Percentiles rank a stretch among this genome's conserved stretches.
These are phyloP conservation scores for Penicillium sp. DNA, from an alignment of 2,329 filamentous ascomycete species.

Conservation along the genomic window DNA sequence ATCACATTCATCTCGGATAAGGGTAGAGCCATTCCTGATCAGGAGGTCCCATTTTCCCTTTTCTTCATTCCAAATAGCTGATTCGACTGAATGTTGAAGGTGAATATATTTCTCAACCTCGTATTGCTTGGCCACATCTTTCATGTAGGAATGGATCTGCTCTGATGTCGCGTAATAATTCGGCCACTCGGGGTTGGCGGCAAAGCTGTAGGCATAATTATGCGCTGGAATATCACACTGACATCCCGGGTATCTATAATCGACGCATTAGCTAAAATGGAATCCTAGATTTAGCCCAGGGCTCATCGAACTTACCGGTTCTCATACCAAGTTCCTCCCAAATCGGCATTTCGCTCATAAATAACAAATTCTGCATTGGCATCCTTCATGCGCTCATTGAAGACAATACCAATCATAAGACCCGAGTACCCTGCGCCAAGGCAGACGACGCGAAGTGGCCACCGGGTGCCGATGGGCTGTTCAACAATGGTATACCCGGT, in stretches of 20 bases:
- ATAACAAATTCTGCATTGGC: not conserved
- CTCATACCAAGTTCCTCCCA: slow-evolving; percentile 38
- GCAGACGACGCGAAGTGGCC: slow-evolving; percentile 15
- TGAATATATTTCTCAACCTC: slow-evolving; percentile 41
- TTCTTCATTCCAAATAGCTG: slow-evolving; percentile 39
- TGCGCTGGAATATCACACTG: slow-evolving; percentile 34
- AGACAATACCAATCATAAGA: slow-evolving; percentile 30
- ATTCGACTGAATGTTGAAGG: slow-evolving; percentile 16
- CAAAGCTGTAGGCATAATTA: slow-evolving; percentile 46
- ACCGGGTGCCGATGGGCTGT: slow-evolving; percentile 6
- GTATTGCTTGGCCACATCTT: slow-evolving; percentile 41
- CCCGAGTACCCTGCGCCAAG: slow-evolving; percentile 21
- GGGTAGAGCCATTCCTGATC: not conserved
- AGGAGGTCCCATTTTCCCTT: slow-evolving; percentile 17
- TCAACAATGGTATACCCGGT: not conserved
- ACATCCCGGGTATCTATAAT: slow-evolving; percentile 37
- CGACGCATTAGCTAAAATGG: not conserved
- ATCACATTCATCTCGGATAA: slow-evolving; percentile 22
- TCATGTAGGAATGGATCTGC: slow-evolving; percentile 47
- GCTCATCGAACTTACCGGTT: slow-evolving; percentile 14
- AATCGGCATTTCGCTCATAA: slow-evolving; percentile 23
- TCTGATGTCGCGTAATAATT: slow-evolving; percentile 44
- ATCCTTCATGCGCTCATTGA: slow-evolving; percentile 7
- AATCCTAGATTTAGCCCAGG: accelerated
- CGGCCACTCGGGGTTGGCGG: slow-evolving; percentile 47